Percentiles rank a stretch among this genome's conserved stretches.
Conservation (phyloP, 345 rosid species). For the Eutrema heterophyllum region DNA sequence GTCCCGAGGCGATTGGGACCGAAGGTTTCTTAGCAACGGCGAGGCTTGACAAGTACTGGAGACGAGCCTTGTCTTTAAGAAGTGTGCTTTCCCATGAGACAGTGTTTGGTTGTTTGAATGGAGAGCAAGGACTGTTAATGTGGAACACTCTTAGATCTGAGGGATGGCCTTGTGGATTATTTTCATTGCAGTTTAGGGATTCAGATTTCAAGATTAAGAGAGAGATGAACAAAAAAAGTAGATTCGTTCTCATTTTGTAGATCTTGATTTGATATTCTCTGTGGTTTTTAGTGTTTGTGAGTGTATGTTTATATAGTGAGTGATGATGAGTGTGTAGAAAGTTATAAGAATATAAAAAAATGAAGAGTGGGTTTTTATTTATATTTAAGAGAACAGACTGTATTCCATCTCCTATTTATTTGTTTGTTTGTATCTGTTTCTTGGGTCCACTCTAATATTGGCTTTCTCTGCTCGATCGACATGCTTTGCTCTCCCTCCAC, state of each 20-base stretch:
- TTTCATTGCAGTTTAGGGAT: constrained; percentile 39
- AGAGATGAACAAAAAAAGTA: constrained; percentile 21
- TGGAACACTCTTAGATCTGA: constrained; percentile 78
- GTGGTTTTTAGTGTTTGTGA: constrained; percentile 11
- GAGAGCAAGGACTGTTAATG: constrained; percentile 70
- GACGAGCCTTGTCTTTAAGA: constrained; percentile 67
- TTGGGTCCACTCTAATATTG: constrained; percentile 21
- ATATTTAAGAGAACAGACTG: constrained; percentile 45
- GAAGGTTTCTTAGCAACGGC: constrained; percentile 52
- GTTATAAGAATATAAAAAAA: constrained; percentile 1
- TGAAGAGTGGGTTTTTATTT: constrained; percentile 19
- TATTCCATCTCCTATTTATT: constrained; percentile 43
- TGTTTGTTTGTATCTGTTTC: not conserved
- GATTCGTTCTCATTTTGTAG: constrained; percentile 34
- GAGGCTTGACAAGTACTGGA: constrained; percentile 61
- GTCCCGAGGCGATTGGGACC: constrained; percentile 91
- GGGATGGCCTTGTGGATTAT: constrained; percentile 38
- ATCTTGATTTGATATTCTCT: constrained; percentile 6
- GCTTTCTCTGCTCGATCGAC: constrained; percentile 21
- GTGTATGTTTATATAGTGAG: constrained; percentile 27
- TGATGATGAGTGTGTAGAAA: constrained; percentile 19
- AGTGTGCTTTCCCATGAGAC: constrained; percentile 81
- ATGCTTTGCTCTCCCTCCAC: constrained; percentile 9
- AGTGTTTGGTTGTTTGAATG: constrained; percentile 48
- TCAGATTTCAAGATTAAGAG: constrained; percentile 33